Conservation (phyloP, 495 filamentous ascomycete species). For the Evernia prunastri region DNA sequence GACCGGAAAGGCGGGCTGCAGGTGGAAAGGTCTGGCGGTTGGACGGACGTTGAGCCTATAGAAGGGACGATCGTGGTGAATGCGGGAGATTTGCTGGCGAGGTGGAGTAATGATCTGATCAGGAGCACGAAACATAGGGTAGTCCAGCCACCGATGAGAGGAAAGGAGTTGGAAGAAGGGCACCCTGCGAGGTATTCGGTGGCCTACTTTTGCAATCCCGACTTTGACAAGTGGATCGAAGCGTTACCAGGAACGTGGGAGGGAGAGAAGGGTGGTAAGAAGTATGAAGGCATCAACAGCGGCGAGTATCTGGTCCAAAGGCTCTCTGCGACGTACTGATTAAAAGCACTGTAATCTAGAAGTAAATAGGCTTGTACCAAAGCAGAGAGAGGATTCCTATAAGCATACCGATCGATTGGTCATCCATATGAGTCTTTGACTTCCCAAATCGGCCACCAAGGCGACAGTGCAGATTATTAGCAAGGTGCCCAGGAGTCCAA, state of each 20-base stretch:
- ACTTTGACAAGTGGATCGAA: constrained; percentile 71
- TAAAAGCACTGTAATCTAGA: not conserved
- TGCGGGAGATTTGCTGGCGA: constrained; percentile 78
- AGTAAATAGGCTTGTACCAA: too few relatives aligned
- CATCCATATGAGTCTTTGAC: not conserved
- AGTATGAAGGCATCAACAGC: constrained; percentile 71
- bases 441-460: too few relatives aligned
- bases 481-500: too few relatives aligned
- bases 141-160: constrained; percentile 65
- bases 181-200: constrained; percentile 47
- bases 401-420: not conserved
- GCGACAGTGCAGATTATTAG: too few relatives aligned
- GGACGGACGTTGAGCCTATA: constrained; percentile 79
- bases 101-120: constrained; percentile 89
- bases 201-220: constrained; percentile 88
- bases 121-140: constrained; percentile 85
- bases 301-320: constrained; percentile 80
- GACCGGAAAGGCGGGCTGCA: constrained; percentile 77
- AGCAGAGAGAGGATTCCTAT: not conserved
- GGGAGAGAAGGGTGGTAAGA: constrained; percentile 57
- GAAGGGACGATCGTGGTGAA: constrained; percentile 82
- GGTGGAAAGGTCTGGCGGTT: constrained; percentile 62
- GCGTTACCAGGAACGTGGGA: constrained; percentile 81
- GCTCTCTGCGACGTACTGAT: constrained; percentile 62
- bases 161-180: constrained; percentile 25